phyloP scores from a whole-genome alignment of 495 filamentous ascomycete genomes.

The Parachaetomium inaequale region DNA sequence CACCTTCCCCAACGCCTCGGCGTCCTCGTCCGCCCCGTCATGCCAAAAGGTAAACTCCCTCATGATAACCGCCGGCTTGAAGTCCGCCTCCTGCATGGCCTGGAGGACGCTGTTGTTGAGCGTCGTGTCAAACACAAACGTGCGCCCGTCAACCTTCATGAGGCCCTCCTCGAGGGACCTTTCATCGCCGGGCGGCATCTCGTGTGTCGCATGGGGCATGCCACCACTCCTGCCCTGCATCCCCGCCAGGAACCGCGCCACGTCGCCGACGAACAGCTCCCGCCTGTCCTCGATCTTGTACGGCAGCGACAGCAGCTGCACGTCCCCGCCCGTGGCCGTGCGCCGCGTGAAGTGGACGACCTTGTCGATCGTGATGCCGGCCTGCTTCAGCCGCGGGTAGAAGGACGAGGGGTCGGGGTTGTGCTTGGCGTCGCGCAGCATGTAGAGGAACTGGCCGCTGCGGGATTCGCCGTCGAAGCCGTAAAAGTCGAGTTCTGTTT shows the following conservation, averaged over 20 bases:
- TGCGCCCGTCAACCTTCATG: conserved; percentile 11
- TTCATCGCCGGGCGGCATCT: neutral
- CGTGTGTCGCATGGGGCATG: neutral
- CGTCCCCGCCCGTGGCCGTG: neutral
- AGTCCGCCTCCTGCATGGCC: conserved; percentile 3
- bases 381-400: neutral
- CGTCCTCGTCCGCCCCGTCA: conserved; percentile 9
- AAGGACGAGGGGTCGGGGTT: neutral
- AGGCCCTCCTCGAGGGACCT: conserved; percentile 2
- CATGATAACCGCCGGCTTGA: conserved; percentile 13
- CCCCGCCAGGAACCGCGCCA: neutral
- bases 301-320: neutral
- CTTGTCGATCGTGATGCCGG: conserved; percentile 5
- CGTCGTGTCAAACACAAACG: conserved; percentile 17
- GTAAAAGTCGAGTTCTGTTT: neutral
- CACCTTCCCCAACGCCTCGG: neutral
- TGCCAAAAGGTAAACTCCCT: conserved; percentile 13
- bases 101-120: conserved; percentile 12
- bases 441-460: neutral
- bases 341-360: conserved; percentile 8
- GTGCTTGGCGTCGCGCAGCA: neutral
- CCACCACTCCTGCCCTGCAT: neutral
- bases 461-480: neutral
- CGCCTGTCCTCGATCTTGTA: neutral
- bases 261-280: neutral